Conservation (phyloP, 306 rosid species). For the Vigna hirtella region DNA sequence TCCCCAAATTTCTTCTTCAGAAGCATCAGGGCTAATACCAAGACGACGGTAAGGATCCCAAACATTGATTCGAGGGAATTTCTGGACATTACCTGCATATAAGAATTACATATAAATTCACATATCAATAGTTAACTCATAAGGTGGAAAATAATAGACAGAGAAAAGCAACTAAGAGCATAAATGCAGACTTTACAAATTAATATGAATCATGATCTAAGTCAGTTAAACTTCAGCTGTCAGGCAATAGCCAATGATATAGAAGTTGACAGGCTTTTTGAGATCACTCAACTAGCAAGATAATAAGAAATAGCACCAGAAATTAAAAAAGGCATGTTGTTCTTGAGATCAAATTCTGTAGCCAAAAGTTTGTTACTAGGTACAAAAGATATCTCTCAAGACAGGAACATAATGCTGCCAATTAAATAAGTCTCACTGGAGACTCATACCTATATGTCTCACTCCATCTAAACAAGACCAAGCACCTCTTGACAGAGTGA, state of each 20-base stretch:
- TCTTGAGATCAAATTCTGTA: neutral
- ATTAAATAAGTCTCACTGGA: constrained; percentile 10
- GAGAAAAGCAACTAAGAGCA: constrained; percentile 30
- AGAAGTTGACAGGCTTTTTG: constrained; percentile 13
- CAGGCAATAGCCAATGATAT: constrained; percentile 20
- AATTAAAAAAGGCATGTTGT: neutral
- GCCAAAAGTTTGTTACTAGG: neutral
- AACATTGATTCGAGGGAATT: constrained; percentile 72
- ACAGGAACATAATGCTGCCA: constrained; percentile 12
- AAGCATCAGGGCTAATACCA: constrained; percentile 81
- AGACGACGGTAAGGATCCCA: constrained; percentile 95
- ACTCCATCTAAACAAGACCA: constrained; percentile 28
- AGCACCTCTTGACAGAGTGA: constrained; percentile 2
- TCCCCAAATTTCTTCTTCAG: constrained; percentile 97
- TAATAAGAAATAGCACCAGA: constrained; percentile 21
- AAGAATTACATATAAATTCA: neutral
- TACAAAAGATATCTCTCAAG: constrained; percentile 15
- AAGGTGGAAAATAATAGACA: constrained; percentile 28
- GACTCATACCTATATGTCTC: neutral
- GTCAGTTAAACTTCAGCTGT: constrained; percentile 1
- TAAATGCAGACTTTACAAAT: constrained; percentile 14
- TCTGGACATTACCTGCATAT: constrained; percentile 70
- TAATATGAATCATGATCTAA: constrained; percentile 18
- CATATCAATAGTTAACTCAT: neutral
- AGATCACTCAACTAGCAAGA: constrained; percentile 6